Evolutionary conservation across 2,329 filamentous ascomycete genomes (phyloP), one percentile per base, ranked within the genome.

Genomic region (Monilinia vaccinii-corymbosi): DNA sequence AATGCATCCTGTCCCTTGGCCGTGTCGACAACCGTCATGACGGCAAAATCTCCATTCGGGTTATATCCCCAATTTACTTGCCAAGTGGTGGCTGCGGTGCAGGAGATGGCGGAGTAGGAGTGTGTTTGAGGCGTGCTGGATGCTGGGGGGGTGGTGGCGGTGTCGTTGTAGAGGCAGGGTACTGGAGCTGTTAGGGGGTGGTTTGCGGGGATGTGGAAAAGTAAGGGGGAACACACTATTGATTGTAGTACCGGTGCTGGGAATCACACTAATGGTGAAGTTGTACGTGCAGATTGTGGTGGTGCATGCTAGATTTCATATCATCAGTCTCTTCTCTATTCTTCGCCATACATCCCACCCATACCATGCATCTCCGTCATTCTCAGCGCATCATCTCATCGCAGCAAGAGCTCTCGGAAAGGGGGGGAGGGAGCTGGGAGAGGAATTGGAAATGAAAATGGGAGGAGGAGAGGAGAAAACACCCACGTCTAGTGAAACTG

Each of bases 21-120:
- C 8, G 25, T 44, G 49, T 65, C 56, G 7, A 61, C 49, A 23
- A 62, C 44, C 0, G 60, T 63, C 62, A 65, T 61, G 9, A 65
- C 63, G 2, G 62, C 62, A 46, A 58, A 64, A 50, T 65, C 38
- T 9, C 44, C 52, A 23, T 9, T 31, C 1, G 32, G 1, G 21
- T 64, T 63, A 31, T 65, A 63, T 5, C 63, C 62, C 62, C 63
- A 65, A 31, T 50, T 64, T 23, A 64, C 50, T 2, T 21, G 9
- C 63, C 61, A 64, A 7, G 23, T 25, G 7, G 52, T 14, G 16
- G 32, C 28, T 9, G 21, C 21, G n/a, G 14, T 31, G 14, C 50
- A 50, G 21, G 34, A 9, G 42, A 52, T 18, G 4, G 32, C 16
- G 44, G 34, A 56, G n/a, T 38, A 44, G 44, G 38, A 52, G 34